Evolutionary conservation across 1,139 yeast genomes (phyloP), one percentile per base, ranked within the genome.

Genomic region (Magnusiomyces suaveolens): DNA sequence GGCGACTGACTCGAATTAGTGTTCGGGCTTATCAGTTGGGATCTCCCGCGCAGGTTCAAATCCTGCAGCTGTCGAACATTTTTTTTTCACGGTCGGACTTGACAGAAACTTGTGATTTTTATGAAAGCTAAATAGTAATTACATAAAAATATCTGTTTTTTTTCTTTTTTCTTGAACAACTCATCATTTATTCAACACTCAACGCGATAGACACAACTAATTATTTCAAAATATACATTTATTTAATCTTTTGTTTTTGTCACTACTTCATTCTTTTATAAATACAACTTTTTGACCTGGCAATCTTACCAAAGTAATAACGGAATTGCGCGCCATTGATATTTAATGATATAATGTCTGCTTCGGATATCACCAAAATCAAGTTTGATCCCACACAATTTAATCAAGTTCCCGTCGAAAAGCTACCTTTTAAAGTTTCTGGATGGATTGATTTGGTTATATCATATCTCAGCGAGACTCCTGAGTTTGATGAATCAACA

Each of bases 361-460:
- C 36, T 43, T 29, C 33, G 33, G 50, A 29, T 32, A 46, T 50
- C 39, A 39, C 36, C 46, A 48, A 36, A 39, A 33, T 25, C 52
- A 55, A 52, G 38, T 63, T 63, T 46, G 64, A 59, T 47, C 48
- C 57, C n/a, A 53, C 58, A 33, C 61, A 57, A 24, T 54, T 59
- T 50, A 59, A 62, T 29, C 57, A 60, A 29, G 50, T 56, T 20
- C 57, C 64, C 1, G 57, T 53, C 8, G 67, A 64, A 32, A 60
- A 57, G 43, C 67, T 62, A 46, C 57, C 66, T 14, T 58, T 57
- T 33, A 48, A 52, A 12, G 46, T 62, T 12, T 52, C 64, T 23
- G 18, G 57, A 12, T 64, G 66, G 66, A 58, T 62, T 12, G 54
- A 59, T 6, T 58, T 60, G 18, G 51, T 60, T 10, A 51, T 60